Evolutionary conservation across 2,329 filamentous ascomycete genomes (phyloP), one percentile per base, ranked within the genome.

Genomic region (Chrysoporthe deuterocubensis): DNA sequence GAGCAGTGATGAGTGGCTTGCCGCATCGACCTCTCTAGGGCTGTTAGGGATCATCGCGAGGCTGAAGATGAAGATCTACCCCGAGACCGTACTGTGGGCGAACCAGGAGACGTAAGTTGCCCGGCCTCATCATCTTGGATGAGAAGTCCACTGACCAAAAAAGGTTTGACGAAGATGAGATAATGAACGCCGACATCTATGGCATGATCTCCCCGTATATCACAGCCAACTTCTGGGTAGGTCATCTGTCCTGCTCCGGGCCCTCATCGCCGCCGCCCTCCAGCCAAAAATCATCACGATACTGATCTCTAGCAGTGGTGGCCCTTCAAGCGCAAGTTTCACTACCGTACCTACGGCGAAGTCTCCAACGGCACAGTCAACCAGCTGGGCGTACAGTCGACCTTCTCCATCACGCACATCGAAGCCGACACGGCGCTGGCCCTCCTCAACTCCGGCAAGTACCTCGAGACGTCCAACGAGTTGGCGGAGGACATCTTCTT

Each of bases 341-440:
- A 85, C 74, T 82, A 81, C 75, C 78, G 83, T n/a, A 84, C 83
- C 75, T 85, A 85, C 72, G 82, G 85, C 71, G 73, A 78, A n/a
- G 77, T 84, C 3, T 76, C 79, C 0, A 70, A 73, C n/a, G 76
- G 78, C 52, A 75, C 76, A 13, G 81, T 78, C 62, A 70, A 75
- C 46, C 83, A 85, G 70, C 72, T 84, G 68, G 83, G 82, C 9
- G 85, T 85, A 73, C 83, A 85, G 69, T 83, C 81, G 69, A 85
- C 83, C 26, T 85, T 85, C 71, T 85, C 83, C 46, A 74, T 84
- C 34, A 81, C 82, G 0, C 74, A 79, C 13, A 48, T 81, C 67
- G 82, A 85, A 70, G 83, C 79, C 2, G 69, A 70, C 52, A 73
- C 80, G 3, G 82, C 82, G 8, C 75, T 76, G 18, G 73, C 77